Evolutionary conservation across 2,329 filamentous ascomycete genomes (phyloP), one percentile per base, ranked within the genome.

Genomic region (Trichophaea hybrida): DNA sequence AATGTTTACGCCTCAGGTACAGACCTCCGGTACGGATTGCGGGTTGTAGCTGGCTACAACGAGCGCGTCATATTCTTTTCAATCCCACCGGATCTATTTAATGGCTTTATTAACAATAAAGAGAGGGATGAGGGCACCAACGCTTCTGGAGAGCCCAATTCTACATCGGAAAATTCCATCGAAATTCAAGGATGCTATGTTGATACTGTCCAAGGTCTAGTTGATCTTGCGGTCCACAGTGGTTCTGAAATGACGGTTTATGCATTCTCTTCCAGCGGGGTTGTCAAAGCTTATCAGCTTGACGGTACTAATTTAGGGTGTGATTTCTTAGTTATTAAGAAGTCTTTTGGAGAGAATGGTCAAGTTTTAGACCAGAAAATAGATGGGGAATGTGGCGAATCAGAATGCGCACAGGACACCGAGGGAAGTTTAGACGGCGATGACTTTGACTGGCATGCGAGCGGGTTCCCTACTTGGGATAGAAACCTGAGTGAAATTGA

Each of bases 41-140:
- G 80, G 13, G 71, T 85, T 15, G 77, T 79, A 5, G 82, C 77
- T 32, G 78, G 74, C 2, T 85, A 80, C 69, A 74, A 73, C 15
- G 73, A 75, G 38, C 67, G 70, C 34, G 65, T 86, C 32, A 75
- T 82, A 56, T 72, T 85, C 1, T 86, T 82, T 69, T 81, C 76
- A 0, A 72, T 86, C 1, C 81, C 83, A 0, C 70, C 75, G 0
- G 81, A 84, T 68, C 69, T 78, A 1, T 78, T 81, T 61, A 72
- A 73, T 35, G 57, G 57, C 31, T 32, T 46, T 46, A 17, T 17
- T n/a, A 6, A 44, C 34, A 31, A 33, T 17, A 35, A 32, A 13
- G 17, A 31, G 10, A 53, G 40, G 15, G 31, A 10, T 5, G 12
- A n/a, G 10, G 54, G 55, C 13, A 5, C 10, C 10, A 32, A 48